A percentile compares a stretch with the other conserved stretches of the same genome.
Evolutionary conservation across 306 rosid genomes (phyloP).

Genomic region (Corylus americana): DNA sequence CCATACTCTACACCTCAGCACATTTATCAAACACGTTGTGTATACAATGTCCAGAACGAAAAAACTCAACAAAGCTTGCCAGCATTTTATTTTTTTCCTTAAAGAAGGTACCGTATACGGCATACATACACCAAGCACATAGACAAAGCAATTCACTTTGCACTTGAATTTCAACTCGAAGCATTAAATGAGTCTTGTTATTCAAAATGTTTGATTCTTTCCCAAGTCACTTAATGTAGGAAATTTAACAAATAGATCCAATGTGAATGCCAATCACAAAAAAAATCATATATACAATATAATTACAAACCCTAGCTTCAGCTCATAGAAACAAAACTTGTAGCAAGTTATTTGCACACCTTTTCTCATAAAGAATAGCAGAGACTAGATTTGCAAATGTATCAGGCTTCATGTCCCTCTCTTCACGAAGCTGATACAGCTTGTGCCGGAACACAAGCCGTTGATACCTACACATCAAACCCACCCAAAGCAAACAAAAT

Average conservation of each 20-base stretch:
- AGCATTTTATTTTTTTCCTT: not conserved
- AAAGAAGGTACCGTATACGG: not conserved
- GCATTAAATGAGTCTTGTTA: not conserved
- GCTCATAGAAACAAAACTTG: no score
- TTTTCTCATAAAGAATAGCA: conserved; percentile 81
- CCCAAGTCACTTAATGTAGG: not conserved
- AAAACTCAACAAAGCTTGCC: not conserved
- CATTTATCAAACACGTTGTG: not conserved
- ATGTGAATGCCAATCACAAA: not conserved
- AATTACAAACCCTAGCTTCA: not conserved
- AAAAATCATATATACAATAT: not conserved
- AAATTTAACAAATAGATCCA: not conserved
- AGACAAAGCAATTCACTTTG: not conserved
- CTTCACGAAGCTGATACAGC: conserved; percentile 86
- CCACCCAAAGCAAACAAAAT: not conserved
- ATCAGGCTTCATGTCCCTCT: conserved; percentile 93
- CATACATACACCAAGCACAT: no score
- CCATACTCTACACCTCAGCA: not conserved
- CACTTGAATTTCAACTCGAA: not conserved
- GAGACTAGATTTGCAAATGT: conserved; percentile 89
- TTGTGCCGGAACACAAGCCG: conserved; percentile 85
- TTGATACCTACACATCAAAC: conserved; percentile 51
- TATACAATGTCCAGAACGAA: not conserved
- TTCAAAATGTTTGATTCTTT: not conserved
- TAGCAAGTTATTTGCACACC: conserved; percentile 36